These are phyloP conservation scores for Candida ponderosae DNA, from an alignment of 805 yeast genomes.

Conservation along the genomic window DNA sequence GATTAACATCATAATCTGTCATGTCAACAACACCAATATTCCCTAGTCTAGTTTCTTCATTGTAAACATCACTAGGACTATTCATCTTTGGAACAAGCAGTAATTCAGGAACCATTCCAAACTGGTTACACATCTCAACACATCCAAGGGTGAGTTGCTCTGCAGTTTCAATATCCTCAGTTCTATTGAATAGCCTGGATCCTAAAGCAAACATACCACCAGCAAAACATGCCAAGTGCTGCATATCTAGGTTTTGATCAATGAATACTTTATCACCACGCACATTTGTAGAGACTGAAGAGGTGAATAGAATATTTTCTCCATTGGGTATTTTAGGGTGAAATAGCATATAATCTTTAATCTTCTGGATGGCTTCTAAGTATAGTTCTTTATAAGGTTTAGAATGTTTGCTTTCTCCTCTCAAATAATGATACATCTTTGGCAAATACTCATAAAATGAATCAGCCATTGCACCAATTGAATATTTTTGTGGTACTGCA, in stretches of 20 bases:
- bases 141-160: conserved; percentile 41
- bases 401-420: conserved; percentile 26
- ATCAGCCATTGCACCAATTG: conserved; percentile 35
- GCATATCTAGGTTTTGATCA: conserved; percentile 28
- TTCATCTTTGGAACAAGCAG: conserved; percentile 21
- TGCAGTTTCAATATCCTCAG: conserved; percentile 32
- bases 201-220: conserved; percentile 49
- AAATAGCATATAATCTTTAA: conserved; percentile 33
- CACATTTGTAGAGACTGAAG: conserved; percentile 9
- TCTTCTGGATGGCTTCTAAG: conserved; percentile 26
- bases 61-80: conserved; percentile 15
- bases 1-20: too few relatives aligned
- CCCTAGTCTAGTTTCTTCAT: conserved; percentile 9
- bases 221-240: conserved; percentile 42
- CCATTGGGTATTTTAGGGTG: conserved; percentile 36
- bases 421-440: conserved; percentile 37
- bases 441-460: conserved; percentile 42
- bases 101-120: conserved; percentile 38
- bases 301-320: conserved; percentile 25
- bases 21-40: conserved; percentile 2
- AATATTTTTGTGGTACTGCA: conserved; percentile 11
- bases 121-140: conserved; percentile 30
- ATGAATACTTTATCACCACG: conserved; percentile 6
- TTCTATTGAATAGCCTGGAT: conserved; percentile 28
- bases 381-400: conserved; percentile 23